These are phyloP conservation scores for Lyophyllum atratum DNA, from an alignment of 768 basidiomycete species.

Conservation along the genomic window DNA sequence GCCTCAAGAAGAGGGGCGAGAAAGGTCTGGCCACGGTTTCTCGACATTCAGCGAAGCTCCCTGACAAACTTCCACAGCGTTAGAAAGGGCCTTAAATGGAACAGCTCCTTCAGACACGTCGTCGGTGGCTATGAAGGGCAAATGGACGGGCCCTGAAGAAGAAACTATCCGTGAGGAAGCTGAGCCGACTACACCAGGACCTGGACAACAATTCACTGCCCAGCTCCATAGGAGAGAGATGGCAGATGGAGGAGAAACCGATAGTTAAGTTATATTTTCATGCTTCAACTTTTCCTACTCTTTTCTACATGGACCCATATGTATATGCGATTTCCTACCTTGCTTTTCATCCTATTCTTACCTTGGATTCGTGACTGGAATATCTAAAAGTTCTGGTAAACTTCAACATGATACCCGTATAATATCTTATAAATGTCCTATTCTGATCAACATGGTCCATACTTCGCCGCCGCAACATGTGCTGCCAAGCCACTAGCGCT, in stretches of 20 bases:
- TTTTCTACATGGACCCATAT: conserved; percentile 10
- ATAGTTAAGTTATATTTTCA: conserved; percentile 20
- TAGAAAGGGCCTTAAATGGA: conserved; percentile 36
- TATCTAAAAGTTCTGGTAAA: conserved; percentile 11
- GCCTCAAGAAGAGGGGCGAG: conserved; percentile 89
- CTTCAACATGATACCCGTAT: conserved; percentile 14
- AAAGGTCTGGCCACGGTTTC: conserved; percentile 44
- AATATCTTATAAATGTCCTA: conserved; percentile 2
- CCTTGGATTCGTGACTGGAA: conserved; percentile 10
- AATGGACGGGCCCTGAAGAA: conserved; percentile 33
- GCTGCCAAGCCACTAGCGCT: conserved; percentile 45
- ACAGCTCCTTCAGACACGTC: conserved; percentile 30
- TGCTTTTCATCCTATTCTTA: background rate
- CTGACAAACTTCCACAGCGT: conserved; percentile 21
- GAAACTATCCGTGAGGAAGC: conserved; percentile 35
- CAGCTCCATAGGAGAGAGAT: conserved; percentile 27
- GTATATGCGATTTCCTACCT: conserved; percentile 7
- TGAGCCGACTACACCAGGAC: conserved; percentile 32
- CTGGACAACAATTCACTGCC: conserved; percentile 21
- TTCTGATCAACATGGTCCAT: conserved; percentile 36
- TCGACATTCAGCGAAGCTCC: background rate
- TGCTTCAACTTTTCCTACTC: conserved; percentile 1
- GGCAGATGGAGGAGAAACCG: conserved; percentile 23
- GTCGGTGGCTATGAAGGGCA: conserved; percentile 22
- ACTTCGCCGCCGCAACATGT: conserved; percentile 44